A percentile compares a stretch with the other conserved stretches of the same genome.
Evolutionary conservation across 2,329 filamentous ascomycete genomes (phyloP).

Genomic region (Fusarium sp.): DNA sequence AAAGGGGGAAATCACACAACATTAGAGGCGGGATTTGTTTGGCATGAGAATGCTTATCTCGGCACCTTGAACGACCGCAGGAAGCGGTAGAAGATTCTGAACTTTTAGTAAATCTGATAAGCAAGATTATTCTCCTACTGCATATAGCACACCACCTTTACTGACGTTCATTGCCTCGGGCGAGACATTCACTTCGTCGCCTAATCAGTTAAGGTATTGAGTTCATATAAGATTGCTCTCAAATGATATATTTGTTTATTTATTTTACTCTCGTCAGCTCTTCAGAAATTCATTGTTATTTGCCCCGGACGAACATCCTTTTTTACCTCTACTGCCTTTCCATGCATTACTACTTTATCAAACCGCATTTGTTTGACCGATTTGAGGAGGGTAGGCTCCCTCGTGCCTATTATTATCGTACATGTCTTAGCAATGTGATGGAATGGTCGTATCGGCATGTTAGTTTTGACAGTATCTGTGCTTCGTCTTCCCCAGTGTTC

Average conservation of each 20-base stretch:
- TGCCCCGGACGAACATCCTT: too few relatives aligned
- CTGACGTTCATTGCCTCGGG: too few relatives aligned
- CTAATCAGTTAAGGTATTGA: too few relatives aligned
- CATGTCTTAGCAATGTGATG: neutral
- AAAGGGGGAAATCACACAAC: neutral
- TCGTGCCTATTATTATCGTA: neutral
- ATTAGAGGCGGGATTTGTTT: neutral
- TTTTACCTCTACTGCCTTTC: too few relatives aligned
- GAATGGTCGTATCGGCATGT: neutral
- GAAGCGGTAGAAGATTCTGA: too few relatives aligned
- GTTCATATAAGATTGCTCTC: neutral
- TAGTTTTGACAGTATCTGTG: neutral
- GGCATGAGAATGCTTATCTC: neutral
- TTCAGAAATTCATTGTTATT: too few relatives aligned
- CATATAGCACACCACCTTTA: too few relatives aligned
- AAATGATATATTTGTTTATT: neutral
- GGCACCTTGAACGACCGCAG: neutral
- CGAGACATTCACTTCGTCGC: too few relatives aligned
- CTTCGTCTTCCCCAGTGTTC: conserved; percentile 5
- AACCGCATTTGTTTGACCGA: neutral
- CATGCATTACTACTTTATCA: too few relatives aligned
- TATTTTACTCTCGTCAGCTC: neutral
- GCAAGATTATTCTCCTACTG: too few relatives aligned
- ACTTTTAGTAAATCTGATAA: too few relatives aligned
- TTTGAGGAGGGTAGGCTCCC: neutral